Evolutionary conservation across 768 basidiomycete genomes (phyloP).

Genomic region (Auricularia sp.): DNA sequence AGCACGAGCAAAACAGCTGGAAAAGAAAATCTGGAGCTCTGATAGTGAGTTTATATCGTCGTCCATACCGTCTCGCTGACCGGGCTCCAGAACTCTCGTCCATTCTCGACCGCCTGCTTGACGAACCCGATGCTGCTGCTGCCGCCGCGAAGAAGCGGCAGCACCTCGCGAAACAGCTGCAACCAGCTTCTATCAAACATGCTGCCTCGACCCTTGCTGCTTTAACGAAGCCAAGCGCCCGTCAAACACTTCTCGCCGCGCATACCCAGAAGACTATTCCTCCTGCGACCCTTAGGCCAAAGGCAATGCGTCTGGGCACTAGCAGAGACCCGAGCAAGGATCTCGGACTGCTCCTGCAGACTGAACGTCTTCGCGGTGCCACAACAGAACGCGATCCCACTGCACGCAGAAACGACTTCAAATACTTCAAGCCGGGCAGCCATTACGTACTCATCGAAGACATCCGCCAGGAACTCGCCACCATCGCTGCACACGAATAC

Average conservation of each 20-base stretch:
- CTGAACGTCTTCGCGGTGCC: slow-evolving; percentile 74
- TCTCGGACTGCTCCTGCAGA: slow-evolving; percentile 41
- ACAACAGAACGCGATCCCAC: slow-evolving; percentile 86
- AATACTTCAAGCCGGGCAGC: slow-evolving; percentile 68
- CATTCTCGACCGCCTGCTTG: slow-evolving; percentile 14
- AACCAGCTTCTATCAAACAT: not conserved
- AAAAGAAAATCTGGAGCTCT: slow-evolving; percentile 82
- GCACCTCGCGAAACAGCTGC: not conserved
- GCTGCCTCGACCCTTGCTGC: slow-evolving; percentile 13
- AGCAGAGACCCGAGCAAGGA: slow-evolving; percentile 10
- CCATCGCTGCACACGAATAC: slow-evolving; percentile 81
- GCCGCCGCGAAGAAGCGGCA: not conserved
- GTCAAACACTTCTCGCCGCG: slow-evolving; percentile 14
- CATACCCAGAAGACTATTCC: too few relatives aligned
- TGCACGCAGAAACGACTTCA: slow-evolving; percentile 77
- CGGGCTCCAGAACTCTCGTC: slow-evolving; percentile 23
- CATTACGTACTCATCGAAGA: slow-evolving; percentile 91
- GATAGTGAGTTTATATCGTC: slow-evolving; percentile 22
- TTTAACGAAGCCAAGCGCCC: slow-evolving; percentile 19
- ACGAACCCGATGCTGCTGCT: not conserved
- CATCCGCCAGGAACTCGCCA: slow-evolving; percentile 68
- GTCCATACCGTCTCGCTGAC: not conserved
- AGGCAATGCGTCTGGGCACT: slow-evolving; percentile 9
- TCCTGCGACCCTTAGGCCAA: not conserved
- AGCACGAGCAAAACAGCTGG: slow-evolving; percentile 54